Evolutionary conservation across 2,329 filamentous ascomycete species (phyloP).

Genomic region (Paramyrothecium roridum): DNA sequence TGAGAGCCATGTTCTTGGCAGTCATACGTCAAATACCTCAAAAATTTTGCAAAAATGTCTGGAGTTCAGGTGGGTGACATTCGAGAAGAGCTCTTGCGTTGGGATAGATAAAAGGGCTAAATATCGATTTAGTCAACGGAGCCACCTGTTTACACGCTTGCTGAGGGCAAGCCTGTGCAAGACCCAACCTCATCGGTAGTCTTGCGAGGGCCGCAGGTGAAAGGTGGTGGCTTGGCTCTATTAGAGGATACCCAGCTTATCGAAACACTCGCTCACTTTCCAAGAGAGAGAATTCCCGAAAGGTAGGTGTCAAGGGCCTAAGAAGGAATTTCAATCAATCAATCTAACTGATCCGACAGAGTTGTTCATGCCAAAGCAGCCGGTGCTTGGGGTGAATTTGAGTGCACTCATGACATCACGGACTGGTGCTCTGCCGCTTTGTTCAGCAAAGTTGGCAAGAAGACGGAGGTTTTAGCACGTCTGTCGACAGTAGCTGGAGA

Average conservation of each 20-base stretch:
- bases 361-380: conserved; percentile 29
- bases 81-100: neutral
- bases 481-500: conserved; percentile 72
- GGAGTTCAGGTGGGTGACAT: neutral
- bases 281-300: conserved; percentile 48
- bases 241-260: conserved; percentile 66
- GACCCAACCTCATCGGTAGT: conserved; percentile 1
- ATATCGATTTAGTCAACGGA: neutral
- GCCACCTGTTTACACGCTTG: neutral
- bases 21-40: no score
- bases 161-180: neutral
- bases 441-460: conserved; percentile 50
- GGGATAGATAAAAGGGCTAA: neutral
- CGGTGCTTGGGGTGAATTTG: conserved; percentile 54
- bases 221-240: conserved; percentile 22
- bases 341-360: neutral
- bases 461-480: conserved; percentile 56
- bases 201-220: neutral
- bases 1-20: no score
- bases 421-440: conserved; percentile 54
- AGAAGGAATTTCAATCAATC: no score
- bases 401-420: conserved; percentile 55
- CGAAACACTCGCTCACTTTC: conserved; percentile 55
- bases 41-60: no score
- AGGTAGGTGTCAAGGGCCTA: no score